phyloP scores from a whole-genome alignment of 1,284 basidiomycete genomes.

The Meira nashicola region DNA sequence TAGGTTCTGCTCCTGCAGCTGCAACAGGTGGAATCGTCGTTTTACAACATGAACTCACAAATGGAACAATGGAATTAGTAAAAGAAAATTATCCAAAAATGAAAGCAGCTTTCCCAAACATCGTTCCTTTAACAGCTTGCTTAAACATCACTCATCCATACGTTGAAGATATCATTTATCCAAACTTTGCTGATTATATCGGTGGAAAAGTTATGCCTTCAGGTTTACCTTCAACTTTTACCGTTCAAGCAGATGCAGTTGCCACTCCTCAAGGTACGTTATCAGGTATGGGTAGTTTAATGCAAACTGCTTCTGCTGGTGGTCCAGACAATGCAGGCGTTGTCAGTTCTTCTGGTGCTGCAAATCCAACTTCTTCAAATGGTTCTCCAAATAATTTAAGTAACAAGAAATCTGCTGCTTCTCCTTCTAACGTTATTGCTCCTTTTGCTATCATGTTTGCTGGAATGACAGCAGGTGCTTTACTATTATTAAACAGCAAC shows the following conservation, averaged over 20 bases:
- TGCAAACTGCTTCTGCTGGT: neutral
- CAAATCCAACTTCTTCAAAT: too few species aligned
- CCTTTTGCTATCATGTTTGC: too few species aligned
- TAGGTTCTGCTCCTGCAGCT: neutral
- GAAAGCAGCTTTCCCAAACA: neutral
- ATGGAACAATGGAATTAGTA: neutral
- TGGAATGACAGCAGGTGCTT: too few species aligned
- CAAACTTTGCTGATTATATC: neutral
- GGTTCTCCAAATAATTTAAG: too few species aligned
- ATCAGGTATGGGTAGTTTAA: neutral
- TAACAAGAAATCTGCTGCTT: too few species aligned
- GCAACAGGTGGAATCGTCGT: neutral
- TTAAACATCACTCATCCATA: slow-evolving; percentile 3
- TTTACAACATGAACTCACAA: neutral
- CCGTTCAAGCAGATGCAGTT: neutral
- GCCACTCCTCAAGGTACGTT: slow-evolving; percentile 2
- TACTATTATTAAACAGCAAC: too few species aligned
- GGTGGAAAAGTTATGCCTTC: neutral
- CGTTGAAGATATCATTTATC: slow-evolving; percentile 1
- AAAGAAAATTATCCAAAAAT: neutral
- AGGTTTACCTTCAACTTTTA: neutral
- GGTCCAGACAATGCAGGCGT: slow-evolving; percentile 1
- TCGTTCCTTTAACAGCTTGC: slow-evolving; percentile 5
- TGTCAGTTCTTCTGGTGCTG: too few species aligned
- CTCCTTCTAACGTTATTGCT: too few species aligned